Base-by-base conservation (phyloP, 2,329 filamentous ascomycete species). In the Nothophoma quercina region DNA sequence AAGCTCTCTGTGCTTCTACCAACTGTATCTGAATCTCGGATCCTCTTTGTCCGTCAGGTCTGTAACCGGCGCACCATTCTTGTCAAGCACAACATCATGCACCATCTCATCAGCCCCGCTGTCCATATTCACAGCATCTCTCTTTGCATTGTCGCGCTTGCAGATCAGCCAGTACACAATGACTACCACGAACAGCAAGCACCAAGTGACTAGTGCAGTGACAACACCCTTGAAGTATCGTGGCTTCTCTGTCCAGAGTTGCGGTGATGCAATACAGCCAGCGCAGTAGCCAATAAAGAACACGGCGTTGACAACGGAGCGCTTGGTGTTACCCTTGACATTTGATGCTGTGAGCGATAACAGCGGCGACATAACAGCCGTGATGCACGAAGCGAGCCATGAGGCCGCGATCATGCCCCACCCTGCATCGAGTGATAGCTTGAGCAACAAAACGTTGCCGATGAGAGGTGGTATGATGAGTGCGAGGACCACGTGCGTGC, bases 241-340 rank as follows among this genome's bases (percentile, higher is more conserved):
- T 9, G 79, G 77, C 39, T 65, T 69, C 23, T 56, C 43, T 1
- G 75, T 78, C 79, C 79, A 82, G 1, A 81, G 70, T 61, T 83
- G 79, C n/a, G 80, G 79, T 1, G 68, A 67, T 0, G 69, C 78
- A 44, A 81, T 80, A 58, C 77, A 78, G 1, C 77, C 78, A 4
- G 72, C 75, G 34, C 76, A 79, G 59, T 82, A 82, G 0, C 77
- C 78, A 21, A 82, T 78, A 64, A 82, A 82, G 63, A 81, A 82
- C 62, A 81, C 72, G 5, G 76, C 73, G 42, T 77, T 80, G 22
- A 79, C 75, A 7, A 59, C 68, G 7, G 78, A 69, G 3, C 77
- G 75, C 59, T 82, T 83, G 1, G 80, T 82, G 60, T 82, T 82
- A 0, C 81, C 79, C 43, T 80, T 79, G 21, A 81, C 74, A 47